Conservation (phyloP, 768 basidiomycete species). For the Mycena chlorophos region DNA sequence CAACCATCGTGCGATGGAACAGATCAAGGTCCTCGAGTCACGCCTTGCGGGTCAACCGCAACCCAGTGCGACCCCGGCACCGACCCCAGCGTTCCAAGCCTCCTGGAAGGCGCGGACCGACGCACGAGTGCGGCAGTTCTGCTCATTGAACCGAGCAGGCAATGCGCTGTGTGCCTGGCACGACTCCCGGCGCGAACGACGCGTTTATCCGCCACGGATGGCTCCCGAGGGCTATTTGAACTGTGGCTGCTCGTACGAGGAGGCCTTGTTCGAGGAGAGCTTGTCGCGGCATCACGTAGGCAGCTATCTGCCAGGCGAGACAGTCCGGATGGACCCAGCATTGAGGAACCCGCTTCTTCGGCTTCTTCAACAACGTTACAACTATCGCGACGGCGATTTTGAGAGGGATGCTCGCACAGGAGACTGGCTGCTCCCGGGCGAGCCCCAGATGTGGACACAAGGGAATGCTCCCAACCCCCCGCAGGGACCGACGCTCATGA, state of each 20-base stretch:
- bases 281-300: conserved; percentile 77
- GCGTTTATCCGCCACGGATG: conserved; percentile 74
- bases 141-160: conserved; percentile 82
- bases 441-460: conserved; percentile 62
- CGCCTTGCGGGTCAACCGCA: conserved; percentile 37
- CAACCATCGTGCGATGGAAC: conserved; percentile 50
- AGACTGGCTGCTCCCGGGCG: conserved; percentile 70
- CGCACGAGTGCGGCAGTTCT: conserved; percentile 67
- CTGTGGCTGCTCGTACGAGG: conserved; percentile 82
- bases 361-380: conserved; percentile 70
- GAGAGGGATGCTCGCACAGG: conserved; percentile 67
- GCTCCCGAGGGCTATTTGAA: conserved; percentile 78
- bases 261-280: conserved; percentile 86
- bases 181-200: conserved; percentile 81
- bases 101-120: conserved; percentile 77
- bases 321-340: conserved; percentile 86
- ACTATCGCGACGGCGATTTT: conserved; percentile 84
- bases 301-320: conserved; percentile 81
- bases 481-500: conserved; percentile 20
- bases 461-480: conserved; percentile 37
- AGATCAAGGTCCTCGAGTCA: conserved; percentile 48
- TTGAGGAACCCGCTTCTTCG: conserved; percentile 77
- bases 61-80: conserved; percentile 22
- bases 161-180: conserved; percentile 91
- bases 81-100: conserved; percentile 51